Percentiles rank a stretch among this genome's conserved stretches.
Conservation (phyloP, 2,329 filamentous ascomycete genomes). For the Pseudogymnoascus sp. region DNA sequence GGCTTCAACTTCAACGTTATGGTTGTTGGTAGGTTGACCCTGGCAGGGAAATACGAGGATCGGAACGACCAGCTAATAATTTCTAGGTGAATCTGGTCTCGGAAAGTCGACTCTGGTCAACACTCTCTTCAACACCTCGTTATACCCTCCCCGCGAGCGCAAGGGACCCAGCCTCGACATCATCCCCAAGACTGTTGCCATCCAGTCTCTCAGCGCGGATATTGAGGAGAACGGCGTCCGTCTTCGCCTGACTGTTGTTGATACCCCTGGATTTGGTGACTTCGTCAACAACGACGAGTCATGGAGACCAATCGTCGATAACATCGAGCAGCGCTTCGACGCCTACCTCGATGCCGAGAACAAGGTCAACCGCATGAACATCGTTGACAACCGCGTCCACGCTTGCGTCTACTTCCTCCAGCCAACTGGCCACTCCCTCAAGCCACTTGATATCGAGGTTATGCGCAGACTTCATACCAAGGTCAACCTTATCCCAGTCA, state of each 20-base stretch:
- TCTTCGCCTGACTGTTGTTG: slow-evolving; percentile 90
- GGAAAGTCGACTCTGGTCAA: slow-evolving; percentile 99
- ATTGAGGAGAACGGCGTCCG: slow-evolving; percentile 99
- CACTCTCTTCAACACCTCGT: slow-evolving; percentile 98
- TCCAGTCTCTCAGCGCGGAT: slow-evolving; percentile 90
- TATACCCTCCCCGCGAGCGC: slow-evolving; percentile 97
- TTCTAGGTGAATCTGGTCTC: slow-evolving; percentile 88
- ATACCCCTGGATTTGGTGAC: slow-evolving; percentile 96
- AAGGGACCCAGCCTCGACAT: slow-evolving; percentile 96
- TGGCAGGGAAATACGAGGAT: not conserved
- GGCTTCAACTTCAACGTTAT: slow-evolving; percentile 99
- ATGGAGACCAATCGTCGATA: slow-evolving; percentile 97
- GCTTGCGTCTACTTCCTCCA: slow-evolving; percentile 99
- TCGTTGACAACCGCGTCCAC: slow-evolving; percentile 97
- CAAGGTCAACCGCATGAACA: slow-evolving; percentile 99
- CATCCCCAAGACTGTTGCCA: slow-evolving; percentile 94
- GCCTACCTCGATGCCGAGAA: slow-evolving; percentile 98
- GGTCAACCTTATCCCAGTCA: slow-evolving; percentile 99
- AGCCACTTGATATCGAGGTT: slow-evolving; percentile 97
- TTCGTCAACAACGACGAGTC: slow-evolving; percentile 99
- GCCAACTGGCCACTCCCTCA: slow-evolving; percentile 94
- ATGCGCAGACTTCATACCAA: slow-evolving; percentile 99
- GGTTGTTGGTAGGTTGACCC: slow-evolving; percentile 83
- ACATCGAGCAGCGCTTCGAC: slow-evolving; percentile 98
- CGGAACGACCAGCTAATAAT: slow-evolving; percentile 12